Evolutionary conservation across 108 stramenopile genomes (phyloP).

Genomic region (Cyclostephanos invisitatus): DNA sequence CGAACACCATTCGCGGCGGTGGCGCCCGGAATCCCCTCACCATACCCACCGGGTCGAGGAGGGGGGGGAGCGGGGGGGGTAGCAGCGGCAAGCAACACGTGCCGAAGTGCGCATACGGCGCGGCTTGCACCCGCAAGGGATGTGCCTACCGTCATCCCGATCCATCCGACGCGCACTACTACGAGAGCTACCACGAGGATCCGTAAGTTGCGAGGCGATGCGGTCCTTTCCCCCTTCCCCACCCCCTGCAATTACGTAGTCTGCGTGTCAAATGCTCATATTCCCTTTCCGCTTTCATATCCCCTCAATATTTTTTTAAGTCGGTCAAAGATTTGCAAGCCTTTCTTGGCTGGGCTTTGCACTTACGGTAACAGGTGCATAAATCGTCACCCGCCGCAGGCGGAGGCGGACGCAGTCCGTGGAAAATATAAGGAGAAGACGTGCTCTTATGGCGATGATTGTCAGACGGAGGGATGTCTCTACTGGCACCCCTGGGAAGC

Average conservation of each 20-base stretch:
- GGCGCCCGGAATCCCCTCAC: conserved; percentile 48
- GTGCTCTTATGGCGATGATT: conserved; percentile 77
- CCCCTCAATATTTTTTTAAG: neutral
- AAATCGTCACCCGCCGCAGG: conserved; percentile 76
- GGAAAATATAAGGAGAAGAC: conserved; percentile 66
- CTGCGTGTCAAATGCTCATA: neutral
- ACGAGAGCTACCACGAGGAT: conserved; percentile 57
- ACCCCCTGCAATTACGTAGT: too few relatives aligned
- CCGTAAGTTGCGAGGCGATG: conserved; percentile 31
- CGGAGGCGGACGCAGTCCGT: conserved; percentile 60
- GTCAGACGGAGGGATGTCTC: conserved; percentile 78
- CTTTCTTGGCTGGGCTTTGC: conserved; percentile 79
- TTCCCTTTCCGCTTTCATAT: neutral
- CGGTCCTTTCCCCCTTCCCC: too few relatives aligned
- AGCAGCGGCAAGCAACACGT: conserved; percentile 35
- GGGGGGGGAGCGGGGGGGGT: conserved; percentile 15
- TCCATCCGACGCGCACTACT: conserved; percentile 20
- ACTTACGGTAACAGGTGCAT: conserved; percentile 65
- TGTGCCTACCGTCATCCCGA: conserved; percentile 72
- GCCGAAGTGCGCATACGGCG: conserved; percentile 65
- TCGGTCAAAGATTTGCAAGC: conserved; percentile 59
- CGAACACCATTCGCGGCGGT: conserved; percentile 51
- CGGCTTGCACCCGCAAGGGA: conserved; percentile 69
- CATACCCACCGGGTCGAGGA: conserved; percentile 45
- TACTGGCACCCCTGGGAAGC: conserved; percentile 75